A percentile compares a stretch with the other conserved stretches of the same genome.
Conservation (phyloP, 179 eudicot genomes). For the Carnegiea gigantea region DNA sequence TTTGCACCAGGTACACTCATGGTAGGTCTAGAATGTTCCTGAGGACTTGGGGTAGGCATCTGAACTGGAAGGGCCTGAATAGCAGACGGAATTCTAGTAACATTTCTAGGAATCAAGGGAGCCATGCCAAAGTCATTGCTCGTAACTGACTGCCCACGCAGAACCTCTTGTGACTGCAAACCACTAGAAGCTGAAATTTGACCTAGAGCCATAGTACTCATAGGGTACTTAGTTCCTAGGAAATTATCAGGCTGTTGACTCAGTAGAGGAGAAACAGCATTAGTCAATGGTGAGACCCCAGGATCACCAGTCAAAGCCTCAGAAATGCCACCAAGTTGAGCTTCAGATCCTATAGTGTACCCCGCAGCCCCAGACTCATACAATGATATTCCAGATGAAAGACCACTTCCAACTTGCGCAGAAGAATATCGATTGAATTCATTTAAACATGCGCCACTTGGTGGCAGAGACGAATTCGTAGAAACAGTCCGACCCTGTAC, state of each 20-base stretch:
- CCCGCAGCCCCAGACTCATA: constrained; percentile 27
- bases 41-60: constrained; percentile 31
- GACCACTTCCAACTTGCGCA: constrained; percentile 33
- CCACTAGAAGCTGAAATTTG: constrained; percentile 30
- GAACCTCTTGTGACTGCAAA: constrained; percentile 40
- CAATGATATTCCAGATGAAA: constrained; percentile 35
- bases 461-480: constrained; percentile 17
- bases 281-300: constrained; percentile 40
- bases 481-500: constrained; percentile 24
- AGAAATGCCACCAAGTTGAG: constrained; percentile 22
- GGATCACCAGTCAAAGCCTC: constrained; percentile 21
- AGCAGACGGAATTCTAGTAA: constrained; percentile 46
- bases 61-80: constrained; percentile 72
- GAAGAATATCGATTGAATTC: constrained; percentile 37
- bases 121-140: constrained; percentile 43
- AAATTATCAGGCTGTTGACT: constrained; percentile 36
- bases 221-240: constrained; percentile 26
- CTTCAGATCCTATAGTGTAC: constrained; percentile 20
- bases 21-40: constrained; percentile 31
- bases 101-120: constrained; percentile 39
- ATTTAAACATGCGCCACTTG: constrained; percentile 24
- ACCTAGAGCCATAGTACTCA: constrained; percentile 17
- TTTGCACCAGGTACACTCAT: constrained; percentile 24
- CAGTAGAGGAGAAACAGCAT: constrained; percentile 34
- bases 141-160: constrained; percentile 23